phyloP scores from a whole-genome alignment of 2,329 filamentous ascomycete genomes.

The Nakataea oryzae region DNA sequence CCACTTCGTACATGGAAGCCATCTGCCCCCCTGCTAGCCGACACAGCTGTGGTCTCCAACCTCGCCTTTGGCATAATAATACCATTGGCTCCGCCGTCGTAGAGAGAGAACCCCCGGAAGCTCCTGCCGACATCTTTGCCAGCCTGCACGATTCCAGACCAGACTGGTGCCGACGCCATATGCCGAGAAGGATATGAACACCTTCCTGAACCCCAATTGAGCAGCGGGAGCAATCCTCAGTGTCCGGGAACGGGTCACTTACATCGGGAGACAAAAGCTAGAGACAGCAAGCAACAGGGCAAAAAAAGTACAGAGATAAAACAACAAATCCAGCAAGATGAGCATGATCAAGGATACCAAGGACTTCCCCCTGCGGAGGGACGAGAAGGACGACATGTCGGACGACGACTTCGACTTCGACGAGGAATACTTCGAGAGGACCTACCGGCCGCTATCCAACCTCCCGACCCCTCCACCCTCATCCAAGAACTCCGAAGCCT shows the following conservation, averaged over 20 bases:
- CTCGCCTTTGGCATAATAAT: not conserved
- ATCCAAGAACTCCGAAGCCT: conserved; percentile 31
- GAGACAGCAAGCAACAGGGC: not conserved
- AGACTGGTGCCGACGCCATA: not conserved
- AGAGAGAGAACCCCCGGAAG: not conserved
- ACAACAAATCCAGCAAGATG: not conserved
- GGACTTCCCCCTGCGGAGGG: not conserved
- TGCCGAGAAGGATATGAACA: not conserved
- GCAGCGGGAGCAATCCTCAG: not conserved
- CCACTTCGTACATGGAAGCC: not conserved
- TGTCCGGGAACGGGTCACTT: not conserved
- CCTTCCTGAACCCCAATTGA: not conserved
- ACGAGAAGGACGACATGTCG: conserved; percentile 9
- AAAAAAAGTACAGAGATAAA: not conserved
- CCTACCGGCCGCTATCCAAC: conserved; percentile 57
- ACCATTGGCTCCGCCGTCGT: not conserved
- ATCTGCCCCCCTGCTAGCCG: not conserved
- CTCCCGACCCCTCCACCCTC: conserved; percentile 57
- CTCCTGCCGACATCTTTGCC: not conserved
- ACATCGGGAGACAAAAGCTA: not conserved
- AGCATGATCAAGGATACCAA: not conserved
- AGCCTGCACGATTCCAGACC: not conserved
- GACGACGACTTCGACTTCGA: conserved; percentile 38
- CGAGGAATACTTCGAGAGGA: conserved; percentile 43
- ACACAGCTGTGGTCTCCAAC: not conserved